Conservation (phyloP, 768 basidiomycete species). For the Amanita brunnescens region DNA sequence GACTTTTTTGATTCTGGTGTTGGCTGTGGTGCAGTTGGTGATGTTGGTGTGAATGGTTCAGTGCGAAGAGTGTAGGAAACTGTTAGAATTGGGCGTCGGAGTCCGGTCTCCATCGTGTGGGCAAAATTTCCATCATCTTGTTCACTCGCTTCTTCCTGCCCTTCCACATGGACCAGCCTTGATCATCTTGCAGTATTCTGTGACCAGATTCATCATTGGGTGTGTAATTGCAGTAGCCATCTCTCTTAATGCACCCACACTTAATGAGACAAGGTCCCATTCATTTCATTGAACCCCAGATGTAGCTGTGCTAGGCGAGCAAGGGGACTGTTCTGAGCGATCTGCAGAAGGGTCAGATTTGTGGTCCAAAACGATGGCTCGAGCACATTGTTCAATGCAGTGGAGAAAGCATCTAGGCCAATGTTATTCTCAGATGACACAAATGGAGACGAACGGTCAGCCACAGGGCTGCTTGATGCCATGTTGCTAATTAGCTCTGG, state of each 20-base stretch:
- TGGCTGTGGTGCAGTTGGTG: too few relatives aligned
- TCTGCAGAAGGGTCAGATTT: conserved; percentile 24
- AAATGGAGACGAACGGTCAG: conserved; percentile 3
- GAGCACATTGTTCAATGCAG: conserved; percentile 68
- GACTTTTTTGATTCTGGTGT: conserved; percentile 47
- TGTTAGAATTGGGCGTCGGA: conserved; percentile 34
- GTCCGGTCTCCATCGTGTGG: conserved; percentile 48
- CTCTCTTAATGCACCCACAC: conserved; percentile 56
- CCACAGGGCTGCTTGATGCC: conserved; percentile 3
- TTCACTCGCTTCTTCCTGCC: conserved; percentile 16
- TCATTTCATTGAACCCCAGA: conserved; percentile 26
- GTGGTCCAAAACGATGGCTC: conserved; percentile 63
- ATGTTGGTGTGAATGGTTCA: conserved; percentile 20
- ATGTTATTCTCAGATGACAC: background rate
- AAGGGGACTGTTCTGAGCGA: conserved; percentile 4
- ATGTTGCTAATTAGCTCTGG: conserved; percentile 4
- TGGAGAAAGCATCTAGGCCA: conserved; percentile 20
- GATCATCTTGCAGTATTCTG: conserved; percentile 41
- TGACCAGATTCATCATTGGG: conserved; percentile 21
- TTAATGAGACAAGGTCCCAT: conserved; percentile 70
- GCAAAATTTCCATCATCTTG: conserved; percentile 35
- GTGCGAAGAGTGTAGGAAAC: conserved; percentile 20
- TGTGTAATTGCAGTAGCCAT: conserved; percentile 16
- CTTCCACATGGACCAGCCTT: conserved; percentile 39
- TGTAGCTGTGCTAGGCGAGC: conserved; percentile 20